Evolutionary conservation across 2,329 filamentous ascomycete genomes (phyloP), one percentile per base, ranked within the genome.

Genomic region (Scytalidium lignicola): DNA sequence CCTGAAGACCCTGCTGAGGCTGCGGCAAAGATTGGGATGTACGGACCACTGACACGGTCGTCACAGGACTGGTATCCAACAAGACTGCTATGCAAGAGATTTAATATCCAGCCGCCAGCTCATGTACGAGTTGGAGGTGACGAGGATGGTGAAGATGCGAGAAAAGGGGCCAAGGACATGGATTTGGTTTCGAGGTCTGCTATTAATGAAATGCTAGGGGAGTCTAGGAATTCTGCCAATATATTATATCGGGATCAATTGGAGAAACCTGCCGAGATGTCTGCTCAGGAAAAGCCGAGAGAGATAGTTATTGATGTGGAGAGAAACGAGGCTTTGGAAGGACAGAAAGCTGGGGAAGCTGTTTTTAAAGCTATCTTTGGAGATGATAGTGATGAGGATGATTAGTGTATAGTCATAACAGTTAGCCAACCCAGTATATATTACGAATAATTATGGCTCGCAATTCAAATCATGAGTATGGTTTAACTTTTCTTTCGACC

Each of bases 301-400:
- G 54, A 52, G 45, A 57, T 65, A 8, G 65, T 70, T 28, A 76
- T 93, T 20, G 80, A 95, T 64, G 78, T 83, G 0, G 86, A 89
- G 54, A 79, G 74, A 56, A 96, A 96, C 59, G 85, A 90, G 50
- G 88, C 86, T 3, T 63, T 95, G 9, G 88, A 95, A 62, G 84
- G 79, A 0, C 75, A 83, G 59, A 78, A 82, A 47, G 88, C 90
- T 1, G 83, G 86, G 15, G 88, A 91, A 44, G 88, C 87, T 41
- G 84, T 96, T 0, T 90, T 96, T 60, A 88, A 82, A 58, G 88
- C 90, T n/a, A 90, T 97, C 23, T 97, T 97, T 76, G 92, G 91
- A 5, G 89, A 90, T 64, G 87, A 87, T 61, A 85, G 86, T 55
- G 86, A 89, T 58, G 85, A 89, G 41, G 63, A 63, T 20, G 48